These are phyloP conservation scores for Tinospora cordifolia DNA, from an alignment of 164 flowering plant genomes.

Conservation along the genomic window DNA sequence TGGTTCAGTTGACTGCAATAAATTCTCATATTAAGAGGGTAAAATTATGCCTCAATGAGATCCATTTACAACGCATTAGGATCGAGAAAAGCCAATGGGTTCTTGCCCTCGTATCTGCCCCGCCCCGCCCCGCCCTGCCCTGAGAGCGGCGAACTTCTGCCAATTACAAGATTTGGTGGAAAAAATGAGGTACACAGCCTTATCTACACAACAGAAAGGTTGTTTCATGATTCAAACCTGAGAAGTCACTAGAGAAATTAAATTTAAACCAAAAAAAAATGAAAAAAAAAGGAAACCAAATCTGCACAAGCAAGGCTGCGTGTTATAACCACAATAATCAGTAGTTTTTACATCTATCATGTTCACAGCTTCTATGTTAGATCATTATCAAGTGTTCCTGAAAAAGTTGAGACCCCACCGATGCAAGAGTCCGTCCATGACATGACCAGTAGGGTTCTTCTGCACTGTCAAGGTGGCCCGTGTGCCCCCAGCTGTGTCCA, in stretches of 20 bases:
- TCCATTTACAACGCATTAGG: too few species aligned
- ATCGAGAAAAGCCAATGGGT: too few species aligned
- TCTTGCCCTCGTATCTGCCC: too few species aligned
- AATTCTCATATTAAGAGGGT: too few species aligned
- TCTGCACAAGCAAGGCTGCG: slow-evolving; percentile 3
- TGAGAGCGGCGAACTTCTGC: too few species aligned
- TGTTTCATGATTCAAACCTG: neutral
- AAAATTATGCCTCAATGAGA: too few species aligned
- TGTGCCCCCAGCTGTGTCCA: slow-evolving; percentile 42
- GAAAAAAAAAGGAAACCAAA: neutral
- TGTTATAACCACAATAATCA: neutral
- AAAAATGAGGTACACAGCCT: too few species aligned
- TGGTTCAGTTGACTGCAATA: too few species aligned
- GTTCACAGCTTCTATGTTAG: neutral
- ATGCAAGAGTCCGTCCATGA: slow-evolving; percentile 69
- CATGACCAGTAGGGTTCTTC: slow-evolving; percentile 44
- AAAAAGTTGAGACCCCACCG: slow-evolving; percentile 87
- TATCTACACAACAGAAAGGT: too few species aligned
- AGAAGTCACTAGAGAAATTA: neutral
- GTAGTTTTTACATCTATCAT: slow-evolving; percentile 7
- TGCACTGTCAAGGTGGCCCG: slow-evolving; percentile 62
- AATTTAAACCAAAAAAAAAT: neutral
- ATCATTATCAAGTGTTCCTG: slow-evolving; percentile 27
- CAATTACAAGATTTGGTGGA: too few species aligned
- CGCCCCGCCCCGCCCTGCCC: too few species aligned